These are phyloP conservation scores for Lonicera japonica DNA, from an alignment of 129 eudicot species.

Conservation along the genomic window DNA sequence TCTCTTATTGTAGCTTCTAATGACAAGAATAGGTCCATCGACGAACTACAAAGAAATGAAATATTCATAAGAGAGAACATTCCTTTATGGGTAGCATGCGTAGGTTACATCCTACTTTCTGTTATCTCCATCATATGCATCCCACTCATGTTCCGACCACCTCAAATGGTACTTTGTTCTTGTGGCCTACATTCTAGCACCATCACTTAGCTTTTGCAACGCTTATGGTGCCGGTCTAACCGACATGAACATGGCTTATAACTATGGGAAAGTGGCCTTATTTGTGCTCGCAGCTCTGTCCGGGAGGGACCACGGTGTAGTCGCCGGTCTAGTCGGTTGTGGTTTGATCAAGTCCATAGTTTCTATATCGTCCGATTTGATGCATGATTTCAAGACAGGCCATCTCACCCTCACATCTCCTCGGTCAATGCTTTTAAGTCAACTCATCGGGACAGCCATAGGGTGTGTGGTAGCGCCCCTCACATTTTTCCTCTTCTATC, in stretches of 20 bases:
- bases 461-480: slow-evolving; percentile 28
- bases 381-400: slow-evolving; percentile 33
- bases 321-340: slow-evolving; percentile 29
- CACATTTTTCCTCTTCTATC: slow-evolving; percentile 28
- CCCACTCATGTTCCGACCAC: slow-evolving; percentile 25
- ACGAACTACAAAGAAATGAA: slow-evolving; percentile 25
- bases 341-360: slow-evolving; percentile 27
- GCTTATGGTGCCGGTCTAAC: slow-evolving; percentile 38
- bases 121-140: slow-evolving; percentile 20
- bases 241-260: slow-evolving; percentile 35
- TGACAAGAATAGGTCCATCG: slow-evolving; percentile 5
- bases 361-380: slow-evolving; percentile 20
- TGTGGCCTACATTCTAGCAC: slow-evolving; percentile 25
- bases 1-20: background rate
- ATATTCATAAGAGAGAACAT: slow-evolving; percentile 21
- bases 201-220: slow-evolving; percentile 27
- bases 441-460: slow-evolving; percentile 23
- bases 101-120: slow-evolving; percentile 19
- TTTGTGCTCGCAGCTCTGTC: slow-evolving; percentile 23
- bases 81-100: slow-evolving; percentile 24
- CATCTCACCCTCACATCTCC: slow-evolving; percentile 36
- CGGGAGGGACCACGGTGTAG: slow-evolving; percentile 23
- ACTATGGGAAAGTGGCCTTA: slow-evolving; percentile 30
- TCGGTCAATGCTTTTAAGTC: slow-evolving; percentile 28
- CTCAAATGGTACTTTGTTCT: slow-evolving; percentile 27